These are phyloP conservation scores for Paecilomyces niveus DNA, from an alignment of 2,329 filamentous ascomycete species.

Conservation along the genomic window DNA sequence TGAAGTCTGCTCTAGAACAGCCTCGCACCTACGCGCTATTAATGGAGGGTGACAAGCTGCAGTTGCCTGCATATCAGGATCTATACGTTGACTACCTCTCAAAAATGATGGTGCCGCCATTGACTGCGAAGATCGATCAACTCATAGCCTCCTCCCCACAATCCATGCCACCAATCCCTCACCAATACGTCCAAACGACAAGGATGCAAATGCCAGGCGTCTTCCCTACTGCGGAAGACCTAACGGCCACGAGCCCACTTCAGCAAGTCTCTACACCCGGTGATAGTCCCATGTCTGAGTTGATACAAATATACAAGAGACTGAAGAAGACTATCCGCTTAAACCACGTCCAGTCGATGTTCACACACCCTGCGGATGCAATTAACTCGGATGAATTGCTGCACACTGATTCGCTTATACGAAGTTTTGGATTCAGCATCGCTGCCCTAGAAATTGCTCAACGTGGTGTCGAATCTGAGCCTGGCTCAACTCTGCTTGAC, in stretches of 20 bases:
- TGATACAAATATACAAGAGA: conserved; percentile 50
- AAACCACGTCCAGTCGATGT: conserved; percentile 44
- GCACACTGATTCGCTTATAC: conserved; percentile 36
- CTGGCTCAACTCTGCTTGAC: conserved; percentile 68
- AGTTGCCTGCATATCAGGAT: conserved; percentile 36
- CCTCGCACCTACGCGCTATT: conserved; percentile 41
- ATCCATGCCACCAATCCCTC: conserved; percentile 21
- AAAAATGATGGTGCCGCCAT: conserved; percentile 43
- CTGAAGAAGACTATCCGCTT: conserved; percentile 48
- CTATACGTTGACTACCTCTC: conserved; percentile 46
- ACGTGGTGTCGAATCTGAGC: conserved; percentile 69
- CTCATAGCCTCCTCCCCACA: conserved; percentile 19
- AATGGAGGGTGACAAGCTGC: conserved; percentile 27
- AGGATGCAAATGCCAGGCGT: conserved; percentile 32
- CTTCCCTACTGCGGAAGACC: conserved; percentile 29
- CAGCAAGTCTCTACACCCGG: conserved; percentile 21
- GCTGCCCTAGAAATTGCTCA: conserved; percentile 86
- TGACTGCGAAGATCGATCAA: conserved; percentile 37
- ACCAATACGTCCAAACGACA: conserved; percentile 18
- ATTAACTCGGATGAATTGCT: conserved; percentile 41
- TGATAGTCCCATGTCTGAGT: conserved; percentile 37
- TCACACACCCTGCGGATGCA: conserved; percentile 35
- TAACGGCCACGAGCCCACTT: conserved; percentile 20
- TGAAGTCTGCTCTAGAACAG: conserved; percentile 43
- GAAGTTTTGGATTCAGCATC: conserved; percentile 70